Percentiles rank a stretch among this genome's conserved stretches.
phyloP scores from a whole-genome alignment of 176 grass and related monocot species.

The Hordeum marinum region DNA sequence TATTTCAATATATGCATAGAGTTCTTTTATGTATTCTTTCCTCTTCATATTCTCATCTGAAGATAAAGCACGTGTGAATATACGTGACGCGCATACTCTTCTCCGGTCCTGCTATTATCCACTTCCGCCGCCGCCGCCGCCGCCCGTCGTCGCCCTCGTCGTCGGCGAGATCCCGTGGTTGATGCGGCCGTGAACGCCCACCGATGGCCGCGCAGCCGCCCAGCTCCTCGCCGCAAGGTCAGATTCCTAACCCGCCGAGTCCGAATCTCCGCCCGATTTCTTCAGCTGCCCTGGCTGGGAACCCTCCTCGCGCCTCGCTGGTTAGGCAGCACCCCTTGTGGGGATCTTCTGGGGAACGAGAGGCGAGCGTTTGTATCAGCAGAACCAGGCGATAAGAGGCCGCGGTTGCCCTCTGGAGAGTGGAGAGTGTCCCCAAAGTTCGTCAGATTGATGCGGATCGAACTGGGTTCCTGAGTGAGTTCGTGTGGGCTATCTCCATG shows the following conservation, averaged over 20 bases:
- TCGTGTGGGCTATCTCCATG: not conserved
- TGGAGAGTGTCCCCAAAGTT: not conserved
- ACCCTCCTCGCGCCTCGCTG: not conserved
- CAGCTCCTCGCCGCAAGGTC: constrained; percentile 36
- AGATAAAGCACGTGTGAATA: constrained; percentile 10
- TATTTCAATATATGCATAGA: not conserved
- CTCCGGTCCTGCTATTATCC: not conserved
- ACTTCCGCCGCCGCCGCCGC: not conserved
- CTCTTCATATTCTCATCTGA: not conserved
- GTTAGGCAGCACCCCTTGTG: not conserved
- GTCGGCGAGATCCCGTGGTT: not conserved
- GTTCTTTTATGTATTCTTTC: not conserved
- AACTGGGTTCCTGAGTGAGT: not conserved
- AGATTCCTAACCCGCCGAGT: not conserved
- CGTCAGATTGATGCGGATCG: not conserved
- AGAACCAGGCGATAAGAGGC: not conserved
- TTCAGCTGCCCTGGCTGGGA: not conserved
- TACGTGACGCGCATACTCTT: not conserved
- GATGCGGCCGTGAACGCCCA: not conserved
- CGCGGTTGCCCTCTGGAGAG: not conserved
- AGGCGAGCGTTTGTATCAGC: not conserved
- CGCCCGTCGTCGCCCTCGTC: not conserved
- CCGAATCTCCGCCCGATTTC: not conserved
- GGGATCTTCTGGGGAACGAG: not conserved
- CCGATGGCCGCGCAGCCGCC: not conserved